Percentiles rank a stretch among this genome's conserved stretches.
These are phyloP conservation scores for Endocladia muricata DNA, from an alignment of 31 red algal species.

Conservation along the genomic window DNA sequence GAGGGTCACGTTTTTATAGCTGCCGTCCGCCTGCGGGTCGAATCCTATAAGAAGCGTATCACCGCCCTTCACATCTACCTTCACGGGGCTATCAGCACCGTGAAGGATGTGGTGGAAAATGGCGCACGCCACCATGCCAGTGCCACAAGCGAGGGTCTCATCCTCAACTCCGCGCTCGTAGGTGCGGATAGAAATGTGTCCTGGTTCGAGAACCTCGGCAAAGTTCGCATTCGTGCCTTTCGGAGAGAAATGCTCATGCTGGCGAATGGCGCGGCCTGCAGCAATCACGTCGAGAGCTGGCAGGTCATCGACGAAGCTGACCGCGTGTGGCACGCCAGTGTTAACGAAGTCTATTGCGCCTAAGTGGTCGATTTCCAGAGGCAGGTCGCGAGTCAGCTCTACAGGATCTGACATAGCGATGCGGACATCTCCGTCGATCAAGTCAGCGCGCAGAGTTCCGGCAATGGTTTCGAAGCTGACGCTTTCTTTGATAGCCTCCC, in stretches of 20 bases:
- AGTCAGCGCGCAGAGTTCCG: neutral
- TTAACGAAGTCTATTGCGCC: neutral
- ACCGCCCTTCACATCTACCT: neutral
- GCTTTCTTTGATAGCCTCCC: neutral
- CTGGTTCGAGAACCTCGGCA: neutral
- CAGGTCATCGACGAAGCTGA: neutral
- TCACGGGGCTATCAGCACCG: neutral
- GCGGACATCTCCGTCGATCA: slow-evolving; percentile 1
- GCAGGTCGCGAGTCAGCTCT: neutral
- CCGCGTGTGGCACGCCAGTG: neutral
- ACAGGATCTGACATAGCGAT: neutral
- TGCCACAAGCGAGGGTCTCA: slow-evolving; percentile 4
- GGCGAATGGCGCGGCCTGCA: neutral
- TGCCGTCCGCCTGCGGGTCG: neutral
- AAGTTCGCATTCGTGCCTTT: slow-evolving; percentile 8
- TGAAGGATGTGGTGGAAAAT: neutral
- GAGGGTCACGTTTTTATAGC: neutral
- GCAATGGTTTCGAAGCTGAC: neutral
- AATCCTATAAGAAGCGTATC: neutral
- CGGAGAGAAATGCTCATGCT: neutral
- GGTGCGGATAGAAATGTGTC: neutral
- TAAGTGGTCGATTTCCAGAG: neutral
- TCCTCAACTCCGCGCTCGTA: neutral
- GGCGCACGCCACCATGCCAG: neutral
- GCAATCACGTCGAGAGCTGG: neutral